Evolutionary conservation across 192 early-diverging fungal genomes (phyloP), one percentile per base, ranked within the genome.

Genomic region (Jimgerdemannia flammicorona): DNA sequence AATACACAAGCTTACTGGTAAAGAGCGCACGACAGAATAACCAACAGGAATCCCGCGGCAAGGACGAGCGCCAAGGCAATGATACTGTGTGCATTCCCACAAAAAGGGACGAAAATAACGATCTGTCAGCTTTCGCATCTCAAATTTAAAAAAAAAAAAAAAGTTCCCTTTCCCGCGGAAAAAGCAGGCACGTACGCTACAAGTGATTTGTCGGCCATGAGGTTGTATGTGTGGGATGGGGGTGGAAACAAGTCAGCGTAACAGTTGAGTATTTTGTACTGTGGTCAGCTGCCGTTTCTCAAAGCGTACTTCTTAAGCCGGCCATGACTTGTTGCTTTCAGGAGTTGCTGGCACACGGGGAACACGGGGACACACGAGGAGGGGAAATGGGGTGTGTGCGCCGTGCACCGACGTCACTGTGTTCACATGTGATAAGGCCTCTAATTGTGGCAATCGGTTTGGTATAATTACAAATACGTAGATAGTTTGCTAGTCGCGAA

Each of bases 1-100:
- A 70, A 49, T n/a, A 42, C 44, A 43, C 14, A 29, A 29, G 66
- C 87, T 71, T 85, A 95, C 93, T 84, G 89, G 86, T 93, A 95
- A 73, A 98, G 84, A 43, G 97, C 97, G 77, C 96, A 97, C 14
- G 96, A 98, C 70, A 99, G 89, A 78, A 98, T 97, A 72, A 95
- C 95, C 40, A 96, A 88, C 76, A 99, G 86, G 75, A 97, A 96
- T 41, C 97, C 97, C 71, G 87, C 82, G 14, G 96, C 96, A 66
- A 99, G 86, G 72, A 95, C 94, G 83, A 98, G 95, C 39, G 97
- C 94, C 54, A 99, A 87, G 59, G 81, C 91, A 74, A 97, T 95
- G 67, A 97, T 95, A 49, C 86, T 89, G 49, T 2, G 49, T 59
- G 49, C 49, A 14, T 59, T 59, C 29, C 29, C 29, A 29, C 1